phyloP scores from a whole-genome alignment of 2,329 filamentous ascomycete genomes.

The Diaporthe citriasiana region DNA sequence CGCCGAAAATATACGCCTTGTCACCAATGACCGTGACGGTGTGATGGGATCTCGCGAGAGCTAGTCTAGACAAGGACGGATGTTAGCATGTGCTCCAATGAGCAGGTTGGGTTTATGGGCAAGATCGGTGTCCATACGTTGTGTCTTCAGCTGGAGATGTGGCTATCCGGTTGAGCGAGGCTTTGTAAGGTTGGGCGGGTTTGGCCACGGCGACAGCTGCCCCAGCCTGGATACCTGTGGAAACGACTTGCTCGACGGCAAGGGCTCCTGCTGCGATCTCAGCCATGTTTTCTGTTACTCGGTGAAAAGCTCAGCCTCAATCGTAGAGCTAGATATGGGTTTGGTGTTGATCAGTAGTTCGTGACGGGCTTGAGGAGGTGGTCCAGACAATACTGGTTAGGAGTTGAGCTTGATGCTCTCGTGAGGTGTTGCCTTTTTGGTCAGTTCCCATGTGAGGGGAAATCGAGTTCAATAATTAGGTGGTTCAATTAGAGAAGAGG shows the following conservation, averaged over 20 bases:
- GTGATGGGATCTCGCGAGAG: conserved; percentile 64
- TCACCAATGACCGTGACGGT: conserved; percentile 66
- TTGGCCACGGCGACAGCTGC: conserved; percentile 62
- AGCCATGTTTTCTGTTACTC: conserved; percentile 50
- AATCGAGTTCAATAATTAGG: not conserved
- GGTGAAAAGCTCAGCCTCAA: not conserved
- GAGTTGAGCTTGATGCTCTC: not conserved
- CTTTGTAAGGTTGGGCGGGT: conserved; percentile 66
- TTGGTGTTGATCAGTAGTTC: not conserved
- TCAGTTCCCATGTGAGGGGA: not conserved
- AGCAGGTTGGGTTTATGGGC: no score
- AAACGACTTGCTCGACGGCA: conserved; percentile 57
- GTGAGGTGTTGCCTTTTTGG: conserved; percentile 1
- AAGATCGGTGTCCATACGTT: conserved; percentile 45
- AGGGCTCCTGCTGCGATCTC: conserved; percentile 55
- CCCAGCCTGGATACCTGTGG: conserved; percentile 56
- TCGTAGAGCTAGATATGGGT: not conserved
- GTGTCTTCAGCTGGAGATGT: conserved; percentile 50
- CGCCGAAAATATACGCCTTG: conserved; percentile 70
- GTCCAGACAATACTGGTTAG: not conserved
- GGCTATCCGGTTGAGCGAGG: conserved; percentile 62
- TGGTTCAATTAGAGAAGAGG: not conserved
- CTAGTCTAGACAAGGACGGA: conserved; percentile 45
- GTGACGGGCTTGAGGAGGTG: not conserved
- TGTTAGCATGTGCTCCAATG: conserved; percentile 15